Evolutionary conservation across 1,284 basidiomycete species (phyloP), one percentile per base, ranked within the genome.

Genomic region (Boletus smithii): DNA sequence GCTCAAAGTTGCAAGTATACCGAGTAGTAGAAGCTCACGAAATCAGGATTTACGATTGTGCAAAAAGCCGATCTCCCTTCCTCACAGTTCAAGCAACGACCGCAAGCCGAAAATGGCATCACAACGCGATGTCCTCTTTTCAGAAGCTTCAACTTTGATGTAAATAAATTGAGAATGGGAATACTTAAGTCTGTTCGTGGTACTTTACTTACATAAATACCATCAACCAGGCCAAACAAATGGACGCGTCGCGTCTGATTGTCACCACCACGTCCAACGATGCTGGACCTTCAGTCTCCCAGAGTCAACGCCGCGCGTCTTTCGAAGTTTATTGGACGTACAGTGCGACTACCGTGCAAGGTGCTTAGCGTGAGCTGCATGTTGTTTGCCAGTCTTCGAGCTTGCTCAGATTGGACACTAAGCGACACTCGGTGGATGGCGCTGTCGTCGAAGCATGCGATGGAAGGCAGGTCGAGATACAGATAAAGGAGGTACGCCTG

Each of bases 261-360:
- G 1, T 6, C 22, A 42, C 49, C 39, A 49, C 42, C 29, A 42
- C 40, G 4, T 17, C 32, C 42, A 52, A 34, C 46, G 24, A 74
- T 74, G 72, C 27, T 31, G 6, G 72, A 79, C 16, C 56, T 73
- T 42, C 57, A 71, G 40, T 77, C 81, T 4, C 77, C 80, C 18
- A 80, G 84, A 57, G 80, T 88, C 49, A 89, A 89, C 62, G 77
- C 79, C 16, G 76, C 79, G 1, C 75, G 77, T 39, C 71, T 88
- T 31, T 66, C 71, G 2, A 60, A 75, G 20, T 86, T 74, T 53
- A 47, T 74, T 1, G 80, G 79, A 1, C 75, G 81, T 44, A 79
- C 74, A 0, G 83, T 94, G n/a, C 73, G 90, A 30, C 60, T 95
- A 11, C 74, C 83, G 0, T 85, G 83, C 56, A 90, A 89, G 67